Conservation (phyloP, 495 filamentous ascomycete species). For the Xylaria longipes region DNA sequence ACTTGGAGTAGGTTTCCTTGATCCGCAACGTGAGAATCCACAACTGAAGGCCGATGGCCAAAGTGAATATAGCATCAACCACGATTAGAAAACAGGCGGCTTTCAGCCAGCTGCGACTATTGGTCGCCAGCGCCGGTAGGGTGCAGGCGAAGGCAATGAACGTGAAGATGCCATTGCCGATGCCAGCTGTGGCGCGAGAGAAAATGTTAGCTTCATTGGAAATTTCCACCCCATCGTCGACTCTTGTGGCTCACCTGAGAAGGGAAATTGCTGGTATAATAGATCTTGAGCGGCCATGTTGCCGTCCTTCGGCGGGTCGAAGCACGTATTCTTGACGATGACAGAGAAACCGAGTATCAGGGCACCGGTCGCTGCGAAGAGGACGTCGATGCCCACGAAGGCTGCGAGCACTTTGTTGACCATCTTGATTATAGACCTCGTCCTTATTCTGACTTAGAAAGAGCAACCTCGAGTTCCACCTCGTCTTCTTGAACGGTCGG, state of each 20-base stretch:
- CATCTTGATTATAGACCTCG: constrained; percentile 46
- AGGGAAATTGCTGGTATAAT: constrained; percentile 65
- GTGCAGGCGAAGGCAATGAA: constrained; percentile 62
- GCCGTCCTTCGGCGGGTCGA: constrained; percentile 53
- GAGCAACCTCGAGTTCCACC: constrained; percentile 18
- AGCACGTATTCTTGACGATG: constrained; percentile 58
- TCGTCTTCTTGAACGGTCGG: constrained; percentile 22
- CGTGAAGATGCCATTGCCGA: constrained; percentile 69
- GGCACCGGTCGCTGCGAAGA: constrained; percentile 69
- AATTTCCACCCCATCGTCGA: background rate
- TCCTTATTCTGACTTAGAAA: background rate
- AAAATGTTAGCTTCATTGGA: constrained; percentile 36
- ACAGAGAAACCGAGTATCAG: constrained; percentile 69
- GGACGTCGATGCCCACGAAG: constrained; percentile 62
- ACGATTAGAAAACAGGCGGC: constrained; percentile 65
- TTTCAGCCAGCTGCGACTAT: constrained; percentile 63
- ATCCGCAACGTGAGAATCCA: constrained; percentile 75
- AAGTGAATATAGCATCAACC: constrained; percentile 65
- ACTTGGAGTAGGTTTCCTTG: constrained; percentile 57
- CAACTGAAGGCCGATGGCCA: constrained; percentile 67
- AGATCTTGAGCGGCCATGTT: constrained; percentile 67
- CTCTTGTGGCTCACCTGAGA: constrained; percentile 55
- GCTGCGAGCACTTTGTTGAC: constrained; percentile 62
- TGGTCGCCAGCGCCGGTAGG: constrained; percentile 66
- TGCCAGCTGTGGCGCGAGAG: constrained; percentile 55